Evolutionary conservation across 108 stramenopile species (phyloP).

Genomic region (Skeletonema grethae): DNA sequence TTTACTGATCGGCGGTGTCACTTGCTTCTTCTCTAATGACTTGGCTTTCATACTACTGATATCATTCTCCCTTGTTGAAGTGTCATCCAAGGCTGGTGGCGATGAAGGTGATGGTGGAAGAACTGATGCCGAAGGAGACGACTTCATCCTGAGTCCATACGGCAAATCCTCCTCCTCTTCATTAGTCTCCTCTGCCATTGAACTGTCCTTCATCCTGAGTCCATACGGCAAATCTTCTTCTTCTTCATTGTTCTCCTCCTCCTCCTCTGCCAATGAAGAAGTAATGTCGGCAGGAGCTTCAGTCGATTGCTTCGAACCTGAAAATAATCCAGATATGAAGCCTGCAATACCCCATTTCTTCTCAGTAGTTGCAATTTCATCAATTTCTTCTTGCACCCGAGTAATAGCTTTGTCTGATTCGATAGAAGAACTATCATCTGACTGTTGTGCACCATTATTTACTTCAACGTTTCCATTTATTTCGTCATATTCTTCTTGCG

Average conservation of each 20-base stretch:
- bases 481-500: background rate
- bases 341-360: background rate
- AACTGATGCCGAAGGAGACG: background rate
- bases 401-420: background rate
- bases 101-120: background rate
- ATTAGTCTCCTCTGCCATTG: background rate
- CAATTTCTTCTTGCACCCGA: background rate
- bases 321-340: constrained; percentile 1
- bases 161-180: background rate
- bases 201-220: background rate
- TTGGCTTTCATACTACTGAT: background rate
- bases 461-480: no score
- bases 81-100: background rate
- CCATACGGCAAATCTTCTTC: background rate
- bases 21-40: background rate
- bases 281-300: background rate
- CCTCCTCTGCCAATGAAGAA: background rate
- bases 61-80: background rate
- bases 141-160: background rate
- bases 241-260: background rate
- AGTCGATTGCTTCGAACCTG: background rate
- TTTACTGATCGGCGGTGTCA: background rate
- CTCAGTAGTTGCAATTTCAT: background rate
- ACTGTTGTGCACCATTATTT: background rate
- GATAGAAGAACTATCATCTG: background rate